A percentile compares a stretch with the other conserved stretches of the same genome.
Evolutionary conservation across 371 early-diverging fungal species (phyloP).

Genomic region (Cladochytrium tenue): DNA sequence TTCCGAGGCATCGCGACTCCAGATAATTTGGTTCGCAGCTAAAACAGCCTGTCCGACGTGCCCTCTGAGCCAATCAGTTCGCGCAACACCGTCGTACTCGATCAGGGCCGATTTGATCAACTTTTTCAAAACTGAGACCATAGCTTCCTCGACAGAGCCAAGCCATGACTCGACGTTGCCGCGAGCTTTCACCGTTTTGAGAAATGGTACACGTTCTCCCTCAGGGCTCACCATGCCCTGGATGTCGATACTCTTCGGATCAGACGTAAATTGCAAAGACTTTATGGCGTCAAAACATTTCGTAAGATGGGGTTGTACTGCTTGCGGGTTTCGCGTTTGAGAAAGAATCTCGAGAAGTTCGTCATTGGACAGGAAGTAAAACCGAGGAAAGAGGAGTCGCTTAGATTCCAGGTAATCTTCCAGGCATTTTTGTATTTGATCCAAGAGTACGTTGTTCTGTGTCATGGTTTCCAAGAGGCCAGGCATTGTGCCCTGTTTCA

Average conservation of each 20-base stretch:
- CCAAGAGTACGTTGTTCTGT: constrained; percentile 32
- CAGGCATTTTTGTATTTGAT: constrained; percentile 54
- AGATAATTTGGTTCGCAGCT: constrained; percentile 46
- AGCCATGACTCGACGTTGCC: constrained; percentile 53
- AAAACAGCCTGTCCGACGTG: constrained; percentile 48
- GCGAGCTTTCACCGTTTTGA: constrained; percentile 45
- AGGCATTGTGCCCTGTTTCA: constrained; percentile 52
- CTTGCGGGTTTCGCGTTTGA: constrained; percentile 29
- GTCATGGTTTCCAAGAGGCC: constrained; percentile 35
- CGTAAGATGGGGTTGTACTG: constrained; percentile 32
- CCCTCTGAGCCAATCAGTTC: constrained; percentile 41
- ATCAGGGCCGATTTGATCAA: constrained; percentile 37
- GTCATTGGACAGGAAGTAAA: constrained; percentile 51
- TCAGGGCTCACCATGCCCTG: constrained; percentile 45
- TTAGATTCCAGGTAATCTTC: constrained; percentile 40
- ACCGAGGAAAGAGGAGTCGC: constrained; percentile 42
- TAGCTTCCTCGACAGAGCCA: constrained; percentile 47
- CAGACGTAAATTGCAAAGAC: constrained; percentile 37
- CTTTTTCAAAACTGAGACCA: constrained; percentile 36
- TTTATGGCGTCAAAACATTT: constrained; percentile 43
- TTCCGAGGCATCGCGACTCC: constrained; percentile 41
- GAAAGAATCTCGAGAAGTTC: constrained; percentile 46
- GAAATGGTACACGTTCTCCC: constrained; percentile 42
- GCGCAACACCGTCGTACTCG: constrained; percentile 36
- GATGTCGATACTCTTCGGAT: constrained; percentile 48